Evolutionary conservation across 2,329 filamentous ascomycete genomes (phyloP).

Genomic region (Cercospora janseana): DNA sequence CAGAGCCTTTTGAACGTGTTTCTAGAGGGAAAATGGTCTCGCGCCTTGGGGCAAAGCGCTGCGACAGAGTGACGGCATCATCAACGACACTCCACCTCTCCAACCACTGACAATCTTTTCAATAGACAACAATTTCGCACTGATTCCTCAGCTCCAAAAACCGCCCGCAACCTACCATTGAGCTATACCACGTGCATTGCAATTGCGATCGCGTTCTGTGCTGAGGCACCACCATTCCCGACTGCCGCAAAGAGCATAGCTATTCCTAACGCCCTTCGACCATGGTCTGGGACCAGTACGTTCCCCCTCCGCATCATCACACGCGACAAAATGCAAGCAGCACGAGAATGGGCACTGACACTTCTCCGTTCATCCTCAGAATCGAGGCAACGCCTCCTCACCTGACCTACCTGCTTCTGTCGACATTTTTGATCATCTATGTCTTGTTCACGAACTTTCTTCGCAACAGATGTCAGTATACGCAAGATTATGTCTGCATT

Average conservation of each 20-base stretch:
- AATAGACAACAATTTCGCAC: neutral
- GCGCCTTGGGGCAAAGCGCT: neutral
- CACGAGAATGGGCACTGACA: conserved; percentile 1
- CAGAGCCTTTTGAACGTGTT: neutral
- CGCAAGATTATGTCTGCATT: neutral
- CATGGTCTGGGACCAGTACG: conserved; percentile 7
- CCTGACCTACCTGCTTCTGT: conserved; percentile 46
- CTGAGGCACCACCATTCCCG: neutral
- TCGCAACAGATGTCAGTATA: conserved; percentile 40
- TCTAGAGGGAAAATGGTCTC: neutral
- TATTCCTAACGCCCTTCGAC: neutral
- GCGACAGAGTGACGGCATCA: conserved; percentile 48
- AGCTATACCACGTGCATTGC: neutral
- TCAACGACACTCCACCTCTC: conserved; percentile 48
- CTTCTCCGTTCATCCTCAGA: conserved; percentile 10
- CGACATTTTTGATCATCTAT: conserved; percentile 48
- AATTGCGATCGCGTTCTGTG: neutral
- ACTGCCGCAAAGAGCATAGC: neutral
- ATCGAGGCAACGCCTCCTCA: conserved; percentile 49
- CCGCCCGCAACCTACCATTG: neutral
- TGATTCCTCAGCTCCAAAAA: neutral
- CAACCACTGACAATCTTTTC: neutral
- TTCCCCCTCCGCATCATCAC: neutral
- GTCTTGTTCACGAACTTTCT: conserved; percentile 49
- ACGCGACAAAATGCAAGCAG: neutral